Base-by-base conservation (phyloP, 352 stramenopile species). In the Globisporangium abappressorium region DNA sequence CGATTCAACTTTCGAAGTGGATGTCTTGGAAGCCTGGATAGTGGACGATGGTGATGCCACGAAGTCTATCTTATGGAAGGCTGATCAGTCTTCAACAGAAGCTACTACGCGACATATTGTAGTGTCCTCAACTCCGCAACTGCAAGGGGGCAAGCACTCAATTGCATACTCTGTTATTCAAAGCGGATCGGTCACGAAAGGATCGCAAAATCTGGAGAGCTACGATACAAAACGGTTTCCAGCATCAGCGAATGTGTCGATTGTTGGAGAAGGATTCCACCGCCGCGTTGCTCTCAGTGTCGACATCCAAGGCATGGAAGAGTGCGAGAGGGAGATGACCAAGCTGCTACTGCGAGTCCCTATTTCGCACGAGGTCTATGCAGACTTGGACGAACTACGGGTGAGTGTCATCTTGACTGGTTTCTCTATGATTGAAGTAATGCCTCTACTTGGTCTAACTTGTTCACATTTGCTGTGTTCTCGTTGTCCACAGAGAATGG, bases 351-450 rank as follows among this genome's bases (percentile, higher is more conserved):
- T 86, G 34, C 72, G 62, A 34, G 60, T 85, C 4, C 76, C 78
- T 15, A 64, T 88, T 41, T 74, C 74, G 7, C 80, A 66, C 14
- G 78, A 70, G 60, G 66, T 79, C 7, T 88, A 88, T 62, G 69
- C 80, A 14, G 80, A 88, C 33, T 71, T 88, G 69, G 80, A 88
- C 36, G 80, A 88, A 49, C 75, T 88, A 47, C 78, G 80, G 58
- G 80, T 86, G 43, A 20, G 22, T 36, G 28, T 5, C 5, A 7
- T 55, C 41, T 4, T 36, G 4, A 47, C 26, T 54, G 26, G 41
- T 2, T 71, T 56, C 22, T 20, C n/a, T 33, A 33, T 33, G 30
- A 6, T 33, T 6, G 5, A 33, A 33, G 30, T 5, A 33, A 33
- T 33, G 5, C 30, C 30, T 33, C 30, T 12, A 24, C 46, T 53